Conservation (phyloP, 495 filamentous ascomycete species). For the Friedmanniomyces simplex region DNA sequence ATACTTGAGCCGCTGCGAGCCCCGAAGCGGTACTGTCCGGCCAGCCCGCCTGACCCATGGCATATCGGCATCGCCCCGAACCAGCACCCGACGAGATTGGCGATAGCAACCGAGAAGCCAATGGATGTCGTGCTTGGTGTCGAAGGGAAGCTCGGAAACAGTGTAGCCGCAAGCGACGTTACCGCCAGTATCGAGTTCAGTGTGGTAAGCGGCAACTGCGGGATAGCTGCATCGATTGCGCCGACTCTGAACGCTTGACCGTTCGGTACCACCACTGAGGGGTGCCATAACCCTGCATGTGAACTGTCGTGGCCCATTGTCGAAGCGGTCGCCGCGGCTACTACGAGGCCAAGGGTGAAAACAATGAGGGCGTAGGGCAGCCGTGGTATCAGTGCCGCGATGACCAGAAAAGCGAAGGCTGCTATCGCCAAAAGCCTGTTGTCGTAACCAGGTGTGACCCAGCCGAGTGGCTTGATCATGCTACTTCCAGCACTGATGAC, state of each 20-base stretch:
- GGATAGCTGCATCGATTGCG: slow-evolving; percentile 37
- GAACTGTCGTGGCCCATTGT: neutral
- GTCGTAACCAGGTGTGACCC: slow-evolving; percentile 52
- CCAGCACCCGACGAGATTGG: slow-evolving; percentile 81
- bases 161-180: slow-evolving; percentile 58
- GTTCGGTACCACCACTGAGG: slow-evolving; percentile 3
- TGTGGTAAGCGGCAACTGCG: slow-evolving; percentile 80
- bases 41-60: slow-evolving; percentile 83
- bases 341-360: slow-evolving; percentile 52
- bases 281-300: slow-evolving; percentile 17
- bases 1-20: slow-evolving; percentile 77
- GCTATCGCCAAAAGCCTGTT: slow-evolving; percentile 62
- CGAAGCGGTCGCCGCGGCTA: slow-evolving; percentile 9
- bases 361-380: slow-evolving; percentile 69
- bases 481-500: slow-evolving; percentile 60
- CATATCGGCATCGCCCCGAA: slow-evolving; percentile 95
- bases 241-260: slow-evolving; percentile 11
- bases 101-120: slow-evolving; percentile 65
- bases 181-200: slow-evolving; percentile 88
- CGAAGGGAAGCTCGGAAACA: slow-evolving; percentile 52
- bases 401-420: slow-evolving; percentile 58
- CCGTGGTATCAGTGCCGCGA: slow-evolving; percentile 46
- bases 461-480: slow-evolving; percentile 50
- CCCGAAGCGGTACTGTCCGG: slow-evolving; percentile 79
- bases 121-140: slow-evolving; percentile 60